These are phyloP conservation scores for Ophiocordyceps sinensis DNA, from an alignment of 2,329 filamentous ascomycete genomes.

Conservation along the genomic window DNA sequence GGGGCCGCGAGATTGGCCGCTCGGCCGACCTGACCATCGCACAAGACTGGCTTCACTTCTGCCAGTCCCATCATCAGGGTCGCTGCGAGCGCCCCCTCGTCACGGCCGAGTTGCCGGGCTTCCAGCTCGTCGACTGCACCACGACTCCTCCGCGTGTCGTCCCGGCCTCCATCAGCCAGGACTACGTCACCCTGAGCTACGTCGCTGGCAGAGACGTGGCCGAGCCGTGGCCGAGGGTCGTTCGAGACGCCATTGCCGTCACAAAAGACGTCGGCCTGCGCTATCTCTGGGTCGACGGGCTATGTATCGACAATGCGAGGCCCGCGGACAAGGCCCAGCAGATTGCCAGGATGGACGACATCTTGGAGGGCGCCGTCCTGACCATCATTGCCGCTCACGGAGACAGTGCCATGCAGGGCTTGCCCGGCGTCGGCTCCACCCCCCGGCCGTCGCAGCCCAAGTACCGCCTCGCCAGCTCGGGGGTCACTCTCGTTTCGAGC, in stretches of 20 bases:
- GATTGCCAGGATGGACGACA: slow-evolving; percentile 21
- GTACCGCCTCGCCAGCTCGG: slow-evolving; percentile 16
- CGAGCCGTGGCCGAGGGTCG: slow-evolving; percentile 16
- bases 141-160: slow-evolving; percentile 17
- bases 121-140: slow-evolving; percentile 18
- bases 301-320: slow-evolving; percentile 16
- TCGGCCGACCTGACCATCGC: slow-evolving; percentile 15
- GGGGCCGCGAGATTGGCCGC: slow-evolving; percentile 17
- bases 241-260: slow-evolving; percentile 17
- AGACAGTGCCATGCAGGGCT: slow-evolving; percentile 15
- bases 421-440: slow-evolving; percentile 18
- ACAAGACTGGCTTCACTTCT: slow-evolving; percentile 19
- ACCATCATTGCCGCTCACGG: slow-evolving; percentile 25
- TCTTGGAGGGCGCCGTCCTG: slow-evolving; percentile 19
- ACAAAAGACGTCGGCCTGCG: slow-evolving; percentile 15
- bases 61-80: slow-evolving; percentile 17
- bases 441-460: slow-evolving; percentile 13
- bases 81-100: slow-evolving; percentile 13
- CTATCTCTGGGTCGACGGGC: slow-evolving; percentile 24
- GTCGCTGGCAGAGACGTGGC: slow-evolving; percentile 15
- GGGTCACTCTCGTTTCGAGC: slow-evolving; percentile 18
- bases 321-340: slow-evolving; percentile 14
- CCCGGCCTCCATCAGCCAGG: slow-evolving; percentile 11
- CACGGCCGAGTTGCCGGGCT: slow-evolving; percentile 12
- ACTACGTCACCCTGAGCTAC: slow-evolving; percentile 20